These are phyloP conservation scores for Phytophthora vignae DNA, from an alignment of 352 stramenopile species.

Conservation along the genomic window DNA sequence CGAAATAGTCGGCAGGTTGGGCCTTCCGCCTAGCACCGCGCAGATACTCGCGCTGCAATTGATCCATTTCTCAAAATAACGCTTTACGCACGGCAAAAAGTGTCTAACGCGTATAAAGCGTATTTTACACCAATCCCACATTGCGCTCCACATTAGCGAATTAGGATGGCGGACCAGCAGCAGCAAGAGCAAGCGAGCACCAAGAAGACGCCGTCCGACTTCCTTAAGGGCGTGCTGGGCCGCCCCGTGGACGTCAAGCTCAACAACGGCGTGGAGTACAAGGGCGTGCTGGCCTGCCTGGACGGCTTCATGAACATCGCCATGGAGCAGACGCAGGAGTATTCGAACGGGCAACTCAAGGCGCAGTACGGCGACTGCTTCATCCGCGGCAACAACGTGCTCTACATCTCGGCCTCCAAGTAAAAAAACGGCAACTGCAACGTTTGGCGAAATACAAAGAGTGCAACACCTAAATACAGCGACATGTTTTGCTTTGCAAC, in stretches of 20 bases:
- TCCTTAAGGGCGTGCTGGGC: constrained; percentile 94
- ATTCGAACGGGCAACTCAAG: constrained; percentile 99
- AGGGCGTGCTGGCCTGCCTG: constrained; percentile 98
- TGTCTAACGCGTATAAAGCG: background rate
- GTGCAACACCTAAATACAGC: background rate
- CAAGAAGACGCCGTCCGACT: constrained; percentile 93
- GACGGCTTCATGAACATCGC: constrained; percentile 99
- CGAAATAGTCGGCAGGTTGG: constrained; percentile 65
- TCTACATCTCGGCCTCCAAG: constrained; percentile 89
- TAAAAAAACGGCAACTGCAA: constrained; percentile 36
- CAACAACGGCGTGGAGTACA: constrained; percentile 99
- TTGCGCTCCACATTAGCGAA: constrained; percentile 10
- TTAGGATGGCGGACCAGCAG: constrained; percentile 47
- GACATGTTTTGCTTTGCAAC: background rate
- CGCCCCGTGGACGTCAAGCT: constrained; percentile 98
- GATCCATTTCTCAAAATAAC: constrained; percentile 42
- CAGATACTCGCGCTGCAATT: constrained; percentile 67
- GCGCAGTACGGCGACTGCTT: constrained; percentile 99
- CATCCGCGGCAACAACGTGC: constrained; percentile 99
- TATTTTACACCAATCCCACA: constrained; percentile 23
- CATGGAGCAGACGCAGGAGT: constrained; percentile 99
- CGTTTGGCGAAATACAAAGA: background rate
- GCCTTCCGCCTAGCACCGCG: constrained; percentile 62
- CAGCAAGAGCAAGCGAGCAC: constrained; percentile 36
- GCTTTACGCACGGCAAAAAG: background rate